These are phyloP conservation scores for Apiotrichum montevideense DNA, from an alignment of 1,284 basidiomycete species.

Conservation along the genomic window DNA sequence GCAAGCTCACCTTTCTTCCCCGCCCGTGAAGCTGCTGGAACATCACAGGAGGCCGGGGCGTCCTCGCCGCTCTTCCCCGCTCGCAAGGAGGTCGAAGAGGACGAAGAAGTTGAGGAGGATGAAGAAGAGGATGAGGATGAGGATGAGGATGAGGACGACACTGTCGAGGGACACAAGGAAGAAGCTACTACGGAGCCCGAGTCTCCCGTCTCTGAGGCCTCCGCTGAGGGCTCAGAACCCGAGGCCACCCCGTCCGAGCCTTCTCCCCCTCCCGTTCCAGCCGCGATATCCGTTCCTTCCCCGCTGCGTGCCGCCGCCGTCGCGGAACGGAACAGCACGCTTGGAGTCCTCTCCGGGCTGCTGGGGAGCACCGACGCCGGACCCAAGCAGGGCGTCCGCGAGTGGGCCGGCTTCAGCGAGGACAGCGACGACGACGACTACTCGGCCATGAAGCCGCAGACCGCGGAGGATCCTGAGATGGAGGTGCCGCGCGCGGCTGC, in stretches of 20 bases:
- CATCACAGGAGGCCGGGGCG: not conserved
- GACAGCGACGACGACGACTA: constrained; percentile 20
- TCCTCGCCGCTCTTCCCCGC: constrained; percentile 16
- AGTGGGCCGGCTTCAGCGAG: constrained; percentile 24
- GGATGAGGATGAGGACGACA: not conserved
- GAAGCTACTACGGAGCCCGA: not conserved
- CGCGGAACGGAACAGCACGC: constrained; percentile 24
- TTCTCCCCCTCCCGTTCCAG: constrained; percentile 13
- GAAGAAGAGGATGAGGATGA: not conserved
- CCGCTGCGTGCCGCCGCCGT: constrained; percentile 18
- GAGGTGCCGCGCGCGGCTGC: constrained; percentile 13
- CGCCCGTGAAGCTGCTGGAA: not conserved
- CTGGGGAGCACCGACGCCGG: constrained; percentile 16
- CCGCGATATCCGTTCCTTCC: constrained; percentile 18
- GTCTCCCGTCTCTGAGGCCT: not conserved
- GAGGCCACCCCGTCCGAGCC: not conserved
- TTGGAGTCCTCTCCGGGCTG: constrained; percentile 26
- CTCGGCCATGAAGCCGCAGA: constrained; percentile 6
- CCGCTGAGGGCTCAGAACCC: no score
- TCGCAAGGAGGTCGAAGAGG: not conserved
- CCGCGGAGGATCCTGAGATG: constrained; percentile 11
- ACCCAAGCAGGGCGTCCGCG: constrained; percentile 4
- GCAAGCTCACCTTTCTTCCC: constrained; percentile 7
- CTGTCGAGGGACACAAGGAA: no score
- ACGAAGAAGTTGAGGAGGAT: not conserved